Conservation (phyloP, 2,329 filamentous ascomycete genomes). For the Beauveria brongniartii region DNA sequence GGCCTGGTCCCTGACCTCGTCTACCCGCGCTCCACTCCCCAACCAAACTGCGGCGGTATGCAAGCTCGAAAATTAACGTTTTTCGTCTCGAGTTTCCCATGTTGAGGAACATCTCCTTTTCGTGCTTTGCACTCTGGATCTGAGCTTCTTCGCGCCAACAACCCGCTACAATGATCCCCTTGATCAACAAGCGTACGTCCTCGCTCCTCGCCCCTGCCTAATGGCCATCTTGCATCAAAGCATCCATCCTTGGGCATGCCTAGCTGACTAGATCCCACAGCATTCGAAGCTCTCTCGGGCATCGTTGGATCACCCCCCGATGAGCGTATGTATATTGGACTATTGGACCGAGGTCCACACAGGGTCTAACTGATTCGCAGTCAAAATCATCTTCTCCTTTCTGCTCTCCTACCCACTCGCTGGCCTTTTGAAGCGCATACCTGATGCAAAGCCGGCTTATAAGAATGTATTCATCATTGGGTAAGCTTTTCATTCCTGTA, state of each 20-base stretch:
- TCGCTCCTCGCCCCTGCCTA: not conserved
- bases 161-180: not conserved
- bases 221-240: not conserved
- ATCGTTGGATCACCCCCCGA: slow-evolving; percentile 36
- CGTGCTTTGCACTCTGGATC: no score
- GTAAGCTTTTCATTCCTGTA: slow-evolving; percentile 32
- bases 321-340: slow-evolving; percentile 30
- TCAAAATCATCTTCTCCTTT: slow-evolving; percentile 89
- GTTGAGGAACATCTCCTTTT: no score
- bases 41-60: not conserved
- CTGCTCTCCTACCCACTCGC: slow-evolving; percentile 88
- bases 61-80: not conserved
- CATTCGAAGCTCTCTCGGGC: slow-evolving; percentile 35
- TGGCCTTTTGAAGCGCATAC: slow-evolving; percentile 78
- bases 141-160: not conserved
- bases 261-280: slow-evolving; percentile 20
- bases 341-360: not conserved
- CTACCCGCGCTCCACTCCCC: slow-evolving; percentile 1
- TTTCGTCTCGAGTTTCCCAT: not conserved
- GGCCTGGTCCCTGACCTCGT: not conserved
- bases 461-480: slow-evolving; percentile 85
- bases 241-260: not conserved
- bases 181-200: slow-evolving; percentile 8
- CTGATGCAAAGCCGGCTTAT: slow-evolving; percentile 70
- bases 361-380: slow-evolving; percentile 35